phyloP scores from a whole-genome alignment of 2,329 filamentous ascomycete species.

The Gremmenia infestans region DNA sequence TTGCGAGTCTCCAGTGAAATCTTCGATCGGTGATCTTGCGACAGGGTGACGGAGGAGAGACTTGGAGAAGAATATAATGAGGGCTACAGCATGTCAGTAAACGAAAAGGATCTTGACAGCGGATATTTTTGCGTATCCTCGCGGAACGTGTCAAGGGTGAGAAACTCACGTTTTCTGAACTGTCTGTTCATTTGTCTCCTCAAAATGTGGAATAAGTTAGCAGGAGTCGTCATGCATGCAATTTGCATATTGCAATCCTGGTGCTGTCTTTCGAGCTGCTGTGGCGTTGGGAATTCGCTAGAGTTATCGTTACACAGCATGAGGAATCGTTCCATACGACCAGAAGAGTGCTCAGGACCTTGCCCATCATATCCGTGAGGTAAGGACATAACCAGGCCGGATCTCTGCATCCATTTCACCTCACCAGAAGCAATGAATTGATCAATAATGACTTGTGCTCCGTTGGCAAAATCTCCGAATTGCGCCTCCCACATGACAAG shows the following conservation, averaged over 20 bases:
- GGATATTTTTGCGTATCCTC: too few species aligned
- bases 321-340: conserved; percentile 92
- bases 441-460: conserved; percentile 97
- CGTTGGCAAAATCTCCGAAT: conserved; percentile 99
- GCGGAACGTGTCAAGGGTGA: too few species aligned
- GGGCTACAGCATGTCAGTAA: conserved; percentile 48
- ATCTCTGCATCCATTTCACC: conserved; percentile 97
- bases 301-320: conserved; percentile 98
- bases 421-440: conserved; percentile 98
- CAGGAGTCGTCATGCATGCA: conserved; percentile 91
- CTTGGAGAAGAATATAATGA: conserved; percentile 98
- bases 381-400: conserved; percentile 90
- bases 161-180: conserved; percentile 89
- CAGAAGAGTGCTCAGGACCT: conserved; percentile 96
- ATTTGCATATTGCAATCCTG: conserved; percentile 99
- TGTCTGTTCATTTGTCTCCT: conserved; percentile 98
- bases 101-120: not conserved
- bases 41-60: conserved; percentile 90
- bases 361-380: conserved; percentile 98
- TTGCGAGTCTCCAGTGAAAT: conserved; percentile 85
- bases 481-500: conserved; percentile 99
- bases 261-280: conserved; percentile 93
- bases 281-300: conserved; percentile 78
- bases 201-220: conserved; percentile 94
- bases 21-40: conserved; percentile 82